Evolutionary conservation across 176 grass and related monocot genomes (phyloP), one percentile per base, ranked within the genome.

Genomic region (Leersia perrieri): DNA sequence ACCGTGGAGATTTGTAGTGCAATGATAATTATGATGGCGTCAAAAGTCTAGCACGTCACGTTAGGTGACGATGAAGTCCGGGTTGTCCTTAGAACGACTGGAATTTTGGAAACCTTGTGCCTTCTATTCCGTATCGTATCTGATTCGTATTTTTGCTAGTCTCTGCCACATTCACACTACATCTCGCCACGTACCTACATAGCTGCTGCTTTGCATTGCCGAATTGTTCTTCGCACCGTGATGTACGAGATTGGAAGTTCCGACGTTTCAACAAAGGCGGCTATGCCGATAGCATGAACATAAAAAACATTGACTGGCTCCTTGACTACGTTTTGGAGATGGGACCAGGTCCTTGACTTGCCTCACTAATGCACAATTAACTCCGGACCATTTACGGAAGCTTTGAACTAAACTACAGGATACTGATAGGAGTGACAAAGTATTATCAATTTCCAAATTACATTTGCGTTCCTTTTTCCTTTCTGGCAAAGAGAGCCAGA

Each of bases 291-390:
- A 10, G 41, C 20, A 3, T 34, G 33, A 1, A 6, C n/a, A n/a
- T n/a, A n/a, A n/a, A n/a, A n/a, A n/a, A n/a, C 29, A 67, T 44
- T 83, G 67, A 83, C 86, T 49, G 16, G 71, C 5, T 62, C 63
- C 0, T 51, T 82, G 35, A 9, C 66, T 35, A 36, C 1, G 53
- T n/a, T 58, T 13, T 25, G n/a, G 53, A 58, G 53, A 58, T 25
- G 53, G n/a, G 53, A 58, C 22, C 53, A 58, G 53, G 53, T 58
- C 53, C 22, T 58, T 58, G 53, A 10, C 53, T 32, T 22, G 44
- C 45, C 1, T 44, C 40, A 32, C 57, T 27, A 57, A 33, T 41
- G 23, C 28, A 29, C 40, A 42, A 57, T 20, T 27, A 72, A 30
- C 7, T 39, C 3, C 23, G 5, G 12, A 41, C 33, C 9, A 49